Evolutionary conservation across 2,329 filamentous ascomycete genomes (phyloP).

Genomic region (Apiospora pterosperma): DNA sequence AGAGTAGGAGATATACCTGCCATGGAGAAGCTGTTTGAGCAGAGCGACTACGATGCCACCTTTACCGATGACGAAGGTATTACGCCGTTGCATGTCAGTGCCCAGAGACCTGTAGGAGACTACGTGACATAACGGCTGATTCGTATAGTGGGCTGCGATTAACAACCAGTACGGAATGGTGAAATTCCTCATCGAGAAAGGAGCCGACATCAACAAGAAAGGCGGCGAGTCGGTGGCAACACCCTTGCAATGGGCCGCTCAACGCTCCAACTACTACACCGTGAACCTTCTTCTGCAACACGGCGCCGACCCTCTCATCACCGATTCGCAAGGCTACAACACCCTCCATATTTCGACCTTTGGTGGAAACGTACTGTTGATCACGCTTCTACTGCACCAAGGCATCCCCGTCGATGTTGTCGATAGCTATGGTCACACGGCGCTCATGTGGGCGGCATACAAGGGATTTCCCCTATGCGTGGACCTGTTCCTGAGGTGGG

Average conservation of each 20-base stretch:
- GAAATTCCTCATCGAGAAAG: constrained; percentile 82
- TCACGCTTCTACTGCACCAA: constrained; percentile 88
- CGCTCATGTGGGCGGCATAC: constrained; percentile 98
- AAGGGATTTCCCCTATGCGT: constrained; percentile 93
- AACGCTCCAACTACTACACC: constrained; percentile 94
- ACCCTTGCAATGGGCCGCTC: constrained; percentile 93
- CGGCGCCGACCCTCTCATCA: constrained; percentile 88
- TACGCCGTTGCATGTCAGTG: constrained; percentile 84
- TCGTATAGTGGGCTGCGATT: constrained; percentile 89
- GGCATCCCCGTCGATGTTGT: constrained; percentile 90
- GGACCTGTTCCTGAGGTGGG: constrained; percentile 90
- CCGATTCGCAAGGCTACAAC: constrained; percentile 95
- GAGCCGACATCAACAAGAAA: constrained; percentile 90
- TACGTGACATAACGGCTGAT: constrained; percentile 1
- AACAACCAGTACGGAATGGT: constrained; percentile 98
- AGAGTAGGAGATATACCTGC: constrained; percentile 79
- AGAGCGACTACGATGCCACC: constrained; percentile 74
- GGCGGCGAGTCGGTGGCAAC: constrained; percentile 94
- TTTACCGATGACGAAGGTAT: constrained; percentile 91
- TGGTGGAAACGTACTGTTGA: constrained; percentile 88
- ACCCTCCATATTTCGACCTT: constrained; percentile 96
- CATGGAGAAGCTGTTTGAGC: constrained; percentile 88
- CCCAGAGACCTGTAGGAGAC: neutral
- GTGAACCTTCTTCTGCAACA: constrained; percentile 88
- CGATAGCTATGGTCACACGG: constrained; percentile 88